phyloP scores from a whole-genome alignment of 1,284 basidiomycete species.

The Rhodotorula sp. region DNA sequence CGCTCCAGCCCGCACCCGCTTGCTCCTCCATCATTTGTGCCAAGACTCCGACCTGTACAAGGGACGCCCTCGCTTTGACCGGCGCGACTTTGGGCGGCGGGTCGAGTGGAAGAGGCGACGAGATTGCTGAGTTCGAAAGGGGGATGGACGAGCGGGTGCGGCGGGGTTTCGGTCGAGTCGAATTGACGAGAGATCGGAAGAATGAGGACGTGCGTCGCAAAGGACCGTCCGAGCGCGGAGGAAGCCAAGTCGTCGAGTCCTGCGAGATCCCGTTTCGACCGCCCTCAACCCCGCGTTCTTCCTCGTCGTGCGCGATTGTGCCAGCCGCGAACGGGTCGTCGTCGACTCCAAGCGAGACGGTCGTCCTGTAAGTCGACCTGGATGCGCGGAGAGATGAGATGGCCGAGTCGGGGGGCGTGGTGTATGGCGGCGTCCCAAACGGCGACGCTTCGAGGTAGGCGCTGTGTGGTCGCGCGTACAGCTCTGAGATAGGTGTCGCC shows the following conservation, averaged over 20 bases:
- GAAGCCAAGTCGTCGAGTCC: background rate
- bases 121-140: conserved; percentile 15
- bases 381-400: background rate
- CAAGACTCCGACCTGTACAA: too few relatives aligned
- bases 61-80: background rate
- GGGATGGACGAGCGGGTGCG: conserved; percentile 5
- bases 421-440: background rate
- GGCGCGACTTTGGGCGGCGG: conserved; percentile 2
- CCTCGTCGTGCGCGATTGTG: too few relatives aligned
- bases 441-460: background rate
- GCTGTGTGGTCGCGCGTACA: conserved; percentile 1
- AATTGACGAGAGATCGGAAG: background rate
- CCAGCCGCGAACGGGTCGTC: too few relatives aligned
- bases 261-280: too few relatives aligned
- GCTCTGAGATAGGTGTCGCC: background rate
- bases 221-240: background rate
- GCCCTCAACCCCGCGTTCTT: too few relatives aligned
- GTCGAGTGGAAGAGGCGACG: background rate
- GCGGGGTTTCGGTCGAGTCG: background rate
- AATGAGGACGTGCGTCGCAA: background rate
- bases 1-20: background rate
- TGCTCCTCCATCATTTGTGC: too few relatives aligned
- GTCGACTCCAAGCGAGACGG: too few relatives aligned
- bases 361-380: too few relatives aligned
- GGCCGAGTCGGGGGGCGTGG: background rate